These are phyloP conservation scores for Fusarium beomiforme DNA, from an alignment of 2,329 filamentous ascomycete genomes.

Conservation along the genomic window DNA sequence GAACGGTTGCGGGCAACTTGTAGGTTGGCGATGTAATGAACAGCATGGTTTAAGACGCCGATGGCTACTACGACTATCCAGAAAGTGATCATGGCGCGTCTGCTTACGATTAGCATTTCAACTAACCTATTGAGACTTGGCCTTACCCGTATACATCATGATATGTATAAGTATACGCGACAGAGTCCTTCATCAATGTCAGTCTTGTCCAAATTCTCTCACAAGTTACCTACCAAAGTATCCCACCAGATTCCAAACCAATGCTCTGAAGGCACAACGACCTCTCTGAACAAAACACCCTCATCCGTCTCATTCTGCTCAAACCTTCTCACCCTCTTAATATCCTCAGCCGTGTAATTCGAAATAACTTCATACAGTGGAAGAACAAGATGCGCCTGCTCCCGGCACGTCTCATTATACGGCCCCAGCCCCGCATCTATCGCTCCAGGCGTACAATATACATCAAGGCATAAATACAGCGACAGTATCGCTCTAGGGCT, in stretches of 20 bases:
- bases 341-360: constrained; percentile 49
- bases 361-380: constrained; percentile 49
- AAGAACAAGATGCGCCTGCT: constrained; percentile 38
- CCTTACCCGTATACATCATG: constrained; percentile 53
- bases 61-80: constrained; percentile 53
- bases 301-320: constrained; percentile 39
- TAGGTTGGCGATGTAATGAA: constrained; percentile 16
- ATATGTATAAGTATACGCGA: constrained; percentile 47
- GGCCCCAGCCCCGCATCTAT: constrained; percentile 35
- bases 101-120: constrained; percentile 15
- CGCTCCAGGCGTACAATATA: constrained; percentile 48
- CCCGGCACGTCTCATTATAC: constrained; percentile 51
- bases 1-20: constrained; percentile 1
- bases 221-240: constrained; percentile 48
- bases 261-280: constrained; percentile 48
- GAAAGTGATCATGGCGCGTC: constrained; percentile 51
- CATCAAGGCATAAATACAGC: constrained; percentile 51
- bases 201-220: background rate
- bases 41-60: constrained; percentile 48
- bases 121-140: too few relatives aligned
- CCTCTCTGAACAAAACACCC: constrained; percentile 37
- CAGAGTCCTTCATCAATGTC: constrained; percentile 45
- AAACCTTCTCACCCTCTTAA: constrained; percentile 45
- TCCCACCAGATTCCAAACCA: constrained; percentile 50
- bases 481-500: constrained; percentile 46